Evolutionary conservation across 305 asterid species (phyloP).

Genomic region (Rubia peregrina): DNA sequence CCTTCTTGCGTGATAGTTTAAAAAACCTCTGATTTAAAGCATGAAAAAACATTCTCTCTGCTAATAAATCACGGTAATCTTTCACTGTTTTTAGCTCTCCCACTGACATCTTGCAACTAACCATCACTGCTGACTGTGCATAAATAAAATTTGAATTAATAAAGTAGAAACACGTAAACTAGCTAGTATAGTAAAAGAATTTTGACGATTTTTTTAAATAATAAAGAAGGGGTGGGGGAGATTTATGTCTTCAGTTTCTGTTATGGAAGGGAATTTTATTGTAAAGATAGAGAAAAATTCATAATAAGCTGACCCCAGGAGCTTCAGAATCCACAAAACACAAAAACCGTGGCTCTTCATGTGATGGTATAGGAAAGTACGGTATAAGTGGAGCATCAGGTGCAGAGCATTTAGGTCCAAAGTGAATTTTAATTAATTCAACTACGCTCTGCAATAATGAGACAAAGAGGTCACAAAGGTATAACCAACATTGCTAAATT

Average conservation of each 20-base stretch:
- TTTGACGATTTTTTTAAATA: not conserved
- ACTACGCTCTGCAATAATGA: slow-evolving; percentile 58
- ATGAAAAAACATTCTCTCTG: slow-evolving; percentile 92
- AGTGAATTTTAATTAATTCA: slow-evolving; percentile 77
- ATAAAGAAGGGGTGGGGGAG: too few species aligned
- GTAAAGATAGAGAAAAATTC: slow-evolving; percentile 17
- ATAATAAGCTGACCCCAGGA: slow-evolving; percentile 62
- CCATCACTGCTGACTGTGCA: slow-evolving; percentile 90
- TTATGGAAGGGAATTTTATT: not conserved
- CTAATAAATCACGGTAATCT: slow-evolving; percentile 76
- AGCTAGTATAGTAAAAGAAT: not conserved
- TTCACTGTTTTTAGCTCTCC: slow-evolving; percentile 70
- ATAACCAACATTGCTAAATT: slow-evolving; percentile 6
- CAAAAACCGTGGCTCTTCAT: slow-evolving; percentile 77
- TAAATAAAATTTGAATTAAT: slow-evolving; percentile 24
- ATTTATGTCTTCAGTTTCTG: not conserved
- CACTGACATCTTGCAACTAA: slow-evolving; percentile 79
- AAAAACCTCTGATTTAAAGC: slow-evolving; percentile 92
- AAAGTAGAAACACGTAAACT: not conserved
- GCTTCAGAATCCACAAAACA: slow-evolving; percentile 93
- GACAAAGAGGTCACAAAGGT: slow-evolving; percentile 17
- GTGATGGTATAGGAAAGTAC: slow-evolving; percentile 65
- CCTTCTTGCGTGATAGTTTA: slow-evolving; percentile 80
- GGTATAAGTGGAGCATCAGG: slow-evolving; percentile 57
- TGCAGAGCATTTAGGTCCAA: slow-evolving; percentile 53